A percentile compares a stretch with the other conserved stretches of the same genome.
Evolutionary conservation across 2,329 filamentous ascomycete genomes (phyloP).

Genomic region (Mariannaea sp.): DNA sequence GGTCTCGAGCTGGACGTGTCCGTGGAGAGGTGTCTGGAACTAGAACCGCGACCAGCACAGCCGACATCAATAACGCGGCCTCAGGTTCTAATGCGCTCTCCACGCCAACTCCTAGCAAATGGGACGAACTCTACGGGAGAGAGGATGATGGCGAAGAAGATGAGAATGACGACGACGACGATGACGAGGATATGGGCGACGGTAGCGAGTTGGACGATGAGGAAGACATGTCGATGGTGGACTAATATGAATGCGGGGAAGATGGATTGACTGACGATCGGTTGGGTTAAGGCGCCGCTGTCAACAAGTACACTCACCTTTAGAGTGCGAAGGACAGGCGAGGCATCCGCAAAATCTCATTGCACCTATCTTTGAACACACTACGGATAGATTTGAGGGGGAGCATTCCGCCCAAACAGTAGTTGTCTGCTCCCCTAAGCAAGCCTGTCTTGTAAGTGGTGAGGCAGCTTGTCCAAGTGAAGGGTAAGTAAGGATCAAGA

Average conservation of each 20-base stretch:
- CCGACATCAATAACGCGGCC: slow-evolving; percentile 19
- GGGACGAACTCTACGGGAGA: slow-evolving; percentile 40
- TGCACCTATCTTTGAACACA: not conserved
- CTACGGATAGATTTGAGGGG: not conserved
- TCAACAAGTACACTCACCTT: not conserved
- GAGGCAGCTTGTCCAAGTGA: not conserved
- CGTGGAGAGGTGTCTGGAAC: slow-evolving; percentile 16
- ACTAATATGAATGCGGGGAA: slow-evolving; percentile 17
- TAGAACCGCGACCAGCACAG: slow-evolving; percentile 7
- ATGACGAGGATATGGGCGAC: slow-evolving; percentile 36
- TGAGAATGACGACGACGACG: slow-evolving; percentile 35
- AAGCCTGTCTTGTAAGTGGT: not conserved
- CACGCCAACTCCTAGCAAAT: slow-evolving; percentile 43
- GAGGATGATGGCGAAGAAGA: slow-evolving; percentile 33
- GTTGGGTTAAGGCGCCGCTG: not conserved
- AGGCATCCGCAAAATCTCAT: not conserved
- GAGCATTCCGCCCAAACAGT: not conserved
- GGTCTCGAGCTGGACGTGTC: slow-evolving; percentile 25
- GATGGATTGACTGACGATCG: not conserved
- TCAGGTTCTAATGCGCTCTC: slow-evolving; percentile 35
- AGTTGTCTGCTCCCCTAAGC: not conserved
- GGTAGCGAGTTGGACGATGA: slow-evolving; percentile 35
- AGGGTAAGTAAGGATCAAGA: not conserved
- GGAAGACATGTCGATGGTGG: slow-evolving; percentile 37
- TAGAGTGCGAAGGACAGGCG: not conserved